phyloP scores from a whole-genome alignment of 805 yeast genomes.

The Torulaspora maleeae region DNA sequence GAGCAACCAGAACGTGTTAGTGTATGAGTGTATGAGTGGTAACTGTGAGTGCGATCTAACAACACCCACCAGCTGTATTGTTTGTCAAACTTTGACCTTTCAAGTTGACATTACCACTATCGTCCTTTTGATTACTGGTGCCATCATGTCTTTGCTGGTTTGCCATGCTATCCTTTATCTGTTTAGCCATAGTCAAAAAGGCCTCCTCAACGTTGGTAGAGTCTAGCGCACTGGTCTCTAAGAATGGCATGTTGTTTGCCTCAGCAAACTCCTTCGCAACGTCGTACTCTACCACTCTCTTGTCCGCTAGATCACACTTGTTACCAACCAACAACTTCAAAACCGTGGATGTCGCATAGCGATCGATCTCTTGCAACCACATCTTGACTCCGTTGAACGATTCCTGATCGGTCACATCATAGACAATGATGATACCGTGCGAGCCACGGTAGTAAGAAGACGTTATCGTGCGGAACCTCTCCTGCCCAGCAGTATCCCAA shows the following conservation, averaged over 20 bases:
- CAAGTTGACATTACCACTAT: conserved; percentile 65
- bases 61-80: conserved; percentile 44
- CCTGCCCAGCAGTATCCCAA: conserved; percentile 99
- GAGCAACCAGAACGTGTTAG: conserved; percentile 5
- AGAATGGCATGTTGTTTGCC: conserved; percentile 80
- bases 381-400: conserved; percentile 94
- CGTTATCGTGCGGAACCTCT: conserved; percentile 95
- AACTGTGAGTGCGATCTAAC: conserved; percentile 31
- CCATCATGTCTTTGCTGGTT: conserved; percentile 45
- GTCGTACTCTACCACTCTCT: conserved; percentile 91
- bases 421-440: conserved; percentile 95
- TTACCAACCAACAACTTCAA: conserved; percentile 94
- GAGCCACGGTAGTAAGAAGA: conserved; percentile 98
- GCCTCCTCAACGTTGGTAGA: conserved; percentile 98
- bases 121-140: conserved; percentile 31
- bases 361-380: conserved; percentile 97
- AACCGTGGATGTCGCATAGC: conserved; percentile 97
- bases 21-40: neutral
- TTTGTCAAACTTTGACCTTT: conserved; percentile 59
- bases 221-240: conserved; percentile 93
- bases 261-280: conserved; percentile 98
- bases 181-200: conserved; percentile 97
- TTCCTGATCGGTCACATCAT: conserved; percentile 97
- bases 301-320: conserved; percentile 89
- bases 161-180: conserved; percentile 93